Percentiles rank a stretch among this genome's conserved stretches.
Evolutionary conservation across 2,329 filamentous ascomycete genomes (phyloP).

Genomic region (Tympanopsis confertula): DNA sequence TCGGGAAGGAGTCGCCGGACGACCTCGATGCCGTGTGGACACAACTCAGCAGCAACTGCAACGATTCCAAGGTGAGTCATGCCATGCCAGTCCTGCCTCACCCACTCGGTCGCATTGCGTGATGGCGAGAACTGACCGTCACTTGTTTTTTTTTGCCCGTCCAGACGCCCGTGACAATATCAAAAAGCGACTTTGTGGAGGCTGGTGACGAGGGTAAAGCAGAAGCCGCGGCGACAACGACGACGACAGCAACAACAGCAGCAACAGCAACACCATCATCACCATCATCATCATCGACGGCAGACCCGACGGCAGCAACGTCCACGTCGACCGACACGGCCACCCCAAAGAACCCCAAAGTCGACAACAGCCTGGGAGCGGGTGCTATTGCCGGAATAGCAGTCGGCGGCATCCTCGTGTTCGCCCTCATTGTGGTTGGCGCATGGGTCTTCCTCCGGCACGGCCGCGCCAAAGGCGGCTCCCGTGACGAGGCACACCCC

Average conservation of each 20-base stretch:
- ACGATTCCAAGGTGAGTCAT: neutral
- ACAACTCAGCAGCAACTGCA: neutral
- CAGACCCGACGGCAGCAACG: neutral
- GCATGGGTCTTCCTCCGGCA: neutral
- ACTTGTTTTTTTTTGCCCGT: neutral
- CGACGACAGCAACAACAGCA: neutral
- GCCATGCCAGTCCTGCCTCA: neutral
- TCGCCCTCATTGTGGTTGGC: neutral
- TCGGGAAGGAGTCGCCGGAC: neutral
- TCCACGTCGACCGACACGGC: neutral
- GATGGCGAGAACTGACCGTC: neutral
- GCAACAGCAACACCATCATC: neutral
- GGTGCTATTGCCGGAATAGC: neutral
- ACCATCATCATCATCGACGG: neutral
- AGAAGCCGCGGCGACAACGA: neutral
- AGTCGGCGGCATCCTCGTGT: neutral
- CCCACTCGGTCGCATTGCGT: neutral
- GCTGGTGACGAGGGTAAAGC: neutral
- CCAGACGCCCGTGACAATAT: neutral
- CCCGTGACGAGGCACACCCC: neutral
- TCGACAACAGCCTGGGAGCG: neutral
- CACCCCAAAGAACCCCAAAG: neutral
- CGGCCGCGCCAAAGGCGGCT: neutral
- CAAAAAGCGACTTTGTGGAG: neutral
- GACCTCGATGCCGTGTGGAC: neutral